phyloP scores from a whole-genome alignment of 139 green algal species.

The Yamagishiella unicocca region DNA sequence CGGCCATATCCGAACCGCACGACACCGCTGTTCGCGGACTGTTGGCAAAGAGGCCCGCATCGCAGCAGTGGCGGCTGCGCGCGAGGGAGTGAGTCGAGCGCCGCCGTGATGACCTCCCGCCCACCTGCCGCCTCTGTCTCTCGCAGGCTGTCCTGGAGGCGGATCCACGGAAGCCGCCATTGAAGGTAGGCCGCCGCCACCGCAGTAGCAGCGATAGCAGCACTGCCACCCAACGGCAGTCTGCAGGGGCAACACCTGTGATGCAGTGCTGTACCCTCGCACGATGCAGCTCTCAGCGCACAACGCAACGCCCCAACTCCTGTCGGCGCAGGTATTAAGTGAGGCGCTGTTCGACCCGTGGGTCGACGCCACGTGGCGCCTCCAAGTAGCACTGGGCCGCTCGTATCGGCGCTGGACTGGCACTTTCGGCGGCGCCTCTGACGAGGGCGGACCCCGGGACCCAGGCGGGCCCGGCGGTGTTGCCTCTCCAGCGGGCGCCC shows the following conservation, averaged over 20 bases:
- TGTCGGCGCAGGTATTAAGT: slow-evolving; percentile 15
- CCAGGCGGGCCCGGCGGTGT: background rate
- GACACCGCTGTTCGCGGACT: no score
- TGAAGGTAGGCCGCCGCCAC: background rate
- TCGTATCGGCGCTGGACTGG: background rate
- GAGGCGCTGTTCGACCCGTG: slow-evolving; percentile 36
- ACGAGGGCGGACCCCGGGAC: background rate
- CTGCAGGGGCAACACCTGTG: no score
- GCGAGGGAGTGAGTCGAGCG: background rate
- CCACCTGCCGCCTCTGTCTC: background rate
- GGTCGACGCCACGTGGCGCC: slow-evolving; percentile 13
- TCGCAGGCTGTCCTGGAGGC: slow-evolving; percentile 18
- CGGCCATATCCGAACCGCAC: background rate
- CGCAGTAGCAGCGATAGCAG: background rate
- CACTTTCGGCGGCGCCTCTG: background rate
- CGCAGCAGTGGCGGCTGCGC: background rate
- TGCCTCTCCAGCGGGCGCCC: background rate
- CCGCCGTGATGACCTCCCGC: background rate
- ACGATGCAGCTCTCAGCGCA: background rate
- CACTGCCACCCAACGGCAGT: background rate
- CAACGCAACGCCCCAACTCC: background rate
- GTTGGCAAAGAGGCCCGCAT: background rate
- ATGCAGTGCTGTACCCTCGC: background rate
- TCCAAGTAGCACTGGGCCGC: background rate
- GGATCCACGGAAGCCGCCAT: slow-evolving; percentile 2